These are phyloP conservation scores for Hanseniaspora nectarophila DNA, from an alignment of 805 yeast genomes.

Conservation along the genomic window DNA sequence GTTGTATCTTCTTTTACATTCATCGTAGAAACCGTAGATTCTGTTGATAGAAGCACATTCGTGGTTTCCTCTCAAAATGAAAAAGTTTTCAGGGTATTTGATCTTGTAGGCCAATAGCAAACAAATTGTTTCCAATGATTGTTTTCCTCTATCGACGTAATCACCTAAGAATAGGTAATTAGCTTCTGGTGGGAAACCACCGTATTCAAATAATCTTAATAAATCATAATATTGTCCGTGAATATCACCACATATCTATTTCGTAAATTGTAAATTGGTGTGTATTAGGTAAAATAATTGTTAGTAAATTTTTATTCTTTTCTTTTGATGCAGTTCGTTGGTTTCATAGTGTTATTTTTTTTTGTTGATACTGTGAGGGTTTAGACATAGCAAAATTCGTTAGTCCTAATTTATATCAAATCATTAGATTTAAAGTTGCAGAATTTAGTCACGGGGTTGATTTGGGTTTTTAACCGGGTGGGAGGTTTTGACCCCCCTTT, in stretches of 20 bases:
- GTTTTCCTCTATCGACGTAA: constrained; percentile 97
- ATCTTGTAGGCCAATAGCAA: constrained; percentile 87
- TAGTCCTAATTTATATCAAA: too few species aligned
- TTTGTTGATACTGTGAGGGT: background rate
- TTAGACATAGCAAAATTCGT: too few species aligned
- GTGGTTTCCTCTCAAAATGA: constrained; percentile 93
- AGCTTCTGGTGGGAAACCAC: constrained; percentile 98
- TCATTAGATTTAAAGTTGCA: too few species aligned
- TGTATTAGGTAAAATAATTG: background rate
- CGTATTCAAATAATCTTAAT: constrained; percentile 88
- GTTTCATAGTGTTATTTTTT: too few species aligned
- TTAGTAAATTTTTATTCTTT: background rate
- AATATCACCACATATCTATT: constrained; percentile 82
- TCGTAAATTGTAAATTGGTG: background rate
- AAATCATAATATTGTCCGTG: constrained; percentile 97
- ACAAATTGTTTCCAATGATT: constrained; percentile 91
- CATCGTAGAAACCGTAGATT: constrained; percentile 96
- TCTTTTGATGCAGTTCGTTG: too few species aligned
- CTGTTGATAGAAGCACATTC: constrained; percentile 97
- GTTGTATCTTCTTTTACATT: constrained; percentile 95
- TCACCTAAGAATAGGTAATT: constrained; percentile 92
- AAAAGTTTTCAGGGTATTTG: constrained; percentile 95
- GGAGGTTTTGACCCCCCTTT: too few species aligned
- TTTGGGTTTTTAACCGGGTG: too few species aligned
- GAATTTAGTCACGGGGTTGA: too few species aligned